These are phyloP conservation scores for Cryptococcus sp. DNA, from an alignment of 1,284 basidiomycete genomes.

Conservation along the genomic window DNA sequence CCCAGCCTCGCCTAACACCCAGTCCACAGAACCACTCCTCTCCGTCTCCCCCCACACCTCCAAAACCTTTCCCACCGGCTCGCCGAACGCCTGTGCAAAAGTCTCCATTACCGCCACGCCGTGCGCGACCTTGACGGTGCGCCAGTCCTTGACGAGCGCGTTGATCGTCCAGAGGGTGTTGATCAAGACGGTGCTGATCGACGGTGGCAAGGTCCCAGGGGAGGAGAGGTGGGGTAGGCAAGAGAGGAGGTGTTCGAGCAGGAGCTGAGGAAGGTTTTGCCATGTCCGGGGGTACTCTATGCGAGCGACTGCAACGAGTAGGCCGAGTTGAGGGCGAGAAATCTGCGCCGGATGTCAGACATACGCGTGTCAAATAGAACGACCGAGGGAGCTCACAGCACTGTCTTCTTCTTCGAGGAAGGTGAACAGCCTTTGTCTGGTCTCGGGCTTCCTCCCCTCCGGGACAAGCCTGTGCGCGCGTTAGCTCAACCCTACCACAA, in stretches of 20 bases:
- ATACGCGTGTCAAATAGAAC: neutral
- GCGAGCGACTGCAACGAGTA: conserved; percentile 46
- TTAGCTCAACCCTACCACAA: neutral
- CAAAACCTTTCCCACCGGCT: conserved; percentile 35
- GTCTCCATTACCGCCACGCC: conserved; percentile 44
- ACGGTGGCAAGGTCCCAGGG: conserved; percentile 13
- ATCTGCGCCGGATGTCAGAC: conserved; percentile 28
- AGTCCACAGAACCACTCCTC: conserved; percentile 33
- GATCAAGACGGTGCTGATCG: conserved; percentile 35
- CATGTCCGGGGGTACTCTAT: conserved; percentile 45
- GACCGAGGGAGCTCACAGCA: conserved; percentile 21
- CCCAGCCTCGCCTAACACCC: conserved; percentile 44
- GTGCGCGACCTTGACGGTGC: conserved; percentile 43
- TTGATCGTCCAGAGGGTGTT: conserved; percentile 51
- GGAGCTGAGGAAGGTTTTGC: conserved; percentile 39
- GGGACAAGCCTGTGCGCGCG: conserved; percentile 36
- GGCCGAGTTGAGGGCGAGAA: conserved; percentile 44
- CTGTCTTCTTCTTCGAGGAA: conserved; percentile 47
- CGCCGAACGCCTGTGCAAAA: conserved; percentile 37
- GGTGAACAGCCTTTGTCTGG: conserved; percentile 41
- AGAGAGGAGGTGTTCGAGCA: conserved; percentile 39
- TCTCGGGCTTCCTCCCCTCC: conserved; percentile 43
- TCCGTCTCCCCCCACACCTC: conserved; percentile 37
- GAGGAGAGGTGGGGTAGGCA: conserved; percentile 35
- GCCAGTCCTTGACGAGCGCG: conserved; percentile 50